Evolutionary conservation across 2,329 filamentous ascomycete genomes (phyloP).

Genomic region (Pseudocercospora fijiensis): DNA sequence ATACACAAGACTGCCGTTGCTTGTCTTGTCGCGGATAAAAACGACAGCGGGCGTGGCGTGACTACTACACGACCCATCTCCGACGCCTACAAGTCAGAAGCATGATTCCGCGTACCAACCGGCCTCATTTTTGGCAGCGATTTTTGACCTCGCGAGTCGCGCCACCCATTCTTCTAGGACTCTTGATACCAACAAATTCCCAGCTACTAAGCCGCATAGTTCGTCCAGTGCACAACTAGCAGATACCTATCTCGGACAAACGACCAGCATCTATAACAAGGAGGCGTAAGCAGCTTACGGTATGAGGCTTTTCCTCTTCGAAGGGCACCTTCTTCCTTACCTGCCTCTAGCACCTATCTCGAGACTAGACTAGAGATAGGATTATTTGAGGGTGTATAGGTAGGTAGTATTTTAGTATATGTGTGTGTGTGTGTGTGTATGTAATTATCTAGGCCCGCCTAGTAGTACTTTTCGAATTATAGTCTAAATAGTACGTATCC

Average conservation of each 20-base stretch:
- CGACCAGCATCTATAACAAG: too few relatives aligned
- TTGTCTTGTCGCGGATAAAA: not conserved
- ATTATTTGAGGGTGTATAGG: too few relatives aligned
- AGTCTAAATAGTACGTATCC: too few relatives aligned
- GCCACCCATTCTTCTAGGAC: not conserved
- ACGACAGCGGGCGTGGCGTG: not conserved
- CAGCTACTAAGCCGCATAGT: not conserved
- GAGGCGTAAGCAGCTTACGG: too few relatives aligned
- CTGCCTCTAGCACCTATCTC: too few relatives aligned
- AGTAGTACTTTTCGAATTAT: too few relatives aligned
- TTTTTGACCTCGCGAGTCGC: not conserved
- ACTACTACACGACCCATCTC: not conserved
- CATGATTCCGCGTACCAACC: not conserved
- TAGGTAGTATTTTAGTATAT: too few relatives aligned
- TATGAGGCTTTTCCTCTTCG: too few relatives aligned
- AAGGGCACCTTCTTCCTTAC: too few relatives aligned
- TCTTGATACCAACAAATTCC: not conserved
- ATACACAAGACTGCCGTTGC: not conserved
- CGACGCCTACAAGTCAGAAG: not conserved
- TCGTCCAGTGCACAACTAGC: not conserved
- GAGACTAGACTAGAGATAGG: too few relatives aligned
- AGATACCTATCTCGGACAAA: not conserved
- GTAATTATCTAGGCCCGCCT: too few relatives aligned
- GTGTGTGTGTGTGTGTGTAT: too few relatives aligned
- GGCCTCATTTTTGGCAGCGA: not conserved